phyloP scores from a whole-genome alignment of 2,329 filamentous ascomycete genomes.

The Aspergillus clavatus region DNA sequence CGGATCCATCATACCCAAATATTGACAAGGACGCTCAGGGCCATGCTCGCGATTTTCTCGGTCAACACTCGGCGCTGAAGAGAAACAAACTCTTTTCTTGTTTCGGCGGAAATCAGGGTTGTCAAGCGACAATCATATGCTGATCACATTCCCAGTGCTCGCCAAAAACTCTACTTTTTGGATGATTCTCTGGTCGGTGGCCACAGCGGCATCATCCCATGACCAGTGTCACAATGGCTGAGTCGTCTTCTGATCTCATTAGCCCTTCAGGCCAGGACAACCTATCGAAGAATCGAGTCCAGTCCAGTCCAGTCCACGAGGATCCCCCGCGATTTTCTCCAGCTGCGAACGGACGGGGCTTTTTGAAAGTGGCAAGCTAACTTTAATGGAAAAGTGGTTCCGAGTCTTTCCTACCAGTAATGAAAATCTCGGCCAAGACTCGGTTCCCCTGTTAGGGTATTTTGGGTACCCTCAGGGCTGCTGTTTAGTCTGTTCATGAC shows the following conservation, averaged over 20 bases:
- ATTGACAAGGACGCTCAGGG: background rate
- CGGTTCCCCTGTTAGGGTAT: background rate
- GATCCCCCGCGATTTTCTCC: constrained; percentile 1
- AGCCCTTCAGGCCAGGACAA: no score
- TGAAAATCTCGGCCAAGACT: background rate
- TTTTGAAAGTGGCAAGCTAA: background rate
- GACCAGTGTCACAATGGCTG: background rate
- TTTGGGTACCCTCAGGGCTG: no score
- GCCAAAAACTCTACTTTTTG: no score
- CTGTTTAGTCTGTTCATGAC: no score
- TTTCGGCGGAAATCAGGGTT: background rate
- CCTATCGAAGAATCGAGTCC: background rate
- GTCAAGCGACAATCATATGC: background rate
- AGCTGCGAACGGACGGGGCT: background rate
- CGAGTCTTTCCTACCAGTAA: background rate
- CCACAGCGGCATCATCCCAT: background rate
- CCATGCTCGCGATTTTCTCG: background rate
- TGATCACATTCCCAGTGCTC: no score
- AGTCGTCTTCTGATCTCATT: background rate
- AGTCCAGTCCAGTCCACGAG: background rate
- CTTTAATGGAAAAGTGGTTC: background rate
- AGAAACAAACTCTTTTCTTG: background rate
- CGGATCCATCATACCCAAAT: background rate
- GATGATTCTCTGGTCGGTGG: no score
- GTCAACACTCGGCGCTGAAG: background rate